Percentiles rank a stretch among this genome's conserved stretches.
These are phyloP conservation scores for Apophysomyces variabilis DNA, from an alignment of 371 early-diverging fungal genomes.

Conservation along the genomic window DNA sequence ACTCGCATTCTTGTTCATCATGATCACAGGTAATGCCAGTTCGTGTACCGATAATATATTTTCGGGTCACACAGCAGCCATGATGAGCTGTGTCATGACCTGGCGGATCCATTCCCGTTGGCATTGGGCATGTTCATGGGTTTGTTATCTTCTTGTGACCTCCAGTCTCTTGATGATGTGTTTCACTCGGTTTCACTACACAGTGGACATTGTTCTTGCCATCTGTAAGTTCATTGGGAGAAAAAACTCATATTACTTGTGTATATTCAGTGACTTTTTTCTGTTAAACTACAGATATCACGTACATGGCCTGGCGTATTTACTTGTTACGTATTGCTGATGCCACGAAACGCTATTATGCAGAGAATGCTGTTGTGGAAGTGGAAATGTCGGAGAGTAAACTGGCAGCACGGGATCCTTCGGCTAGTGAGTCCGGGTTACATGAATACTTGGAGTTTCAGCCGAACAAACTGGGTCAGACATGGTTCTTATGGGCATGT, in stretches of 20 bases:
- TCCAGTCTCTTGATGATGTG: constrained; percentile 64
- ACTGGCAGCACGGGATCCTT: constrained; percentile 17
- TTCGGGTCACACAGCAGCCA: constrained; percentile 73
- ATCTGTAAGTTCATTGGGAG: constrained; percentile 48
- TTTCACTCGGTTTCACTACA: constrained; percentile 70
- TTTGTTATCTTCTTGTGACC: constrained; percentile 55
- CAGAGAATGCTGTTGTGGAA: constrained; percentile 22
- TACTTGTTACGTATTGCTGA: constrained; percentile 38
- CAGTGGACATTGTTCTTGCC: constrained; percentile 75
- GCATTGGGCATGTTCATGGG: constrained; percentile 48
- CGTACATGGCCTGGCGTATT: constrained; percentile 39
- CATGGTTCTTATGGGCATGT: constrained; percentile 36
- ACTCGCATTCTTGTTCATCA: constrained; percentile 30
- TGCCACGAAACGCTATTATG: constrained; percentile 29
- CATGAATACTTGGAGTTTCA: constrained; percentile 40
- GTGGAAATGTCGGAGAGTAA: constrained; percentile 31
- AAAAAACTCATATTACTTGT: not conserved
- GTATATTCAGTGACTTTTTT: too few relatives aligned
- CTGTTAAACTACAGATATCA: constrained; percentile 26
- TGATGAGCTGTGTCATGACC: constrained; percentile 62
- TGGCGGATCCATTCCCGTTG: constrained; percentile 71
- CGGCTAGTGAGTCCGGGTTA: constrained; percentile 16
- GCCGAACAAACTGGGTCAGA: constrained; percentile 30
- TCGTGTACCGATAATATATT: constrained; percentile 80
- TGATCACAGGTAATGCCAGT: constrained; percentile 37